Percentiles rank a stretch among this genome's conserved stretches.
Conservation (phyloP, 2,329 filamentous ascomycete genomes). For the Exophiala aquamarina region DNA sequence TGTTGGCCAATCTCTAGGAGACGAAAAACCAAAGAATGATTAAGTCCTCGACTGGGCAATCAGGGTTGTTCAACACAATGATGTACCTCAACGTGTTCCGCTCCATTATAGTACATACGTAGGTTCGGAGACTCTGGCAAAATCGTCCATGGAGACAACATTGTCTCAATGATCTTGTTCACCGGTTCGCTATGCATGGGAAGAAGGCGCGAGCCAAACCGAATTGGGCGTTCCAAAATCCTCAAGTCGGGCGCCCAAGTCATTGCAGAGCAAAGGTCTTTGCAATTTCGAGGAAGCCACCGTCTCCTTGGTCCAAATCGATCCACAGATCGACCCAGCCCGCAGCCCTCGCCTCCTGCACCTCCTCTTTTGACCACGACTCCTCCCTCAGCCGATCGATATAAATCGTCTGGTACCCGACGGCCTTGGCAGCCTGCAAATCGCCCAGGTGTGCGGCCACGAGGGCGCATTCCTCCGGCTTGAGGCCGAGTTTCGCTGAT, state of each 20-base stretch:
- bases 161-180: too few species aligned
- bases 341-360: conserved; percentile 53
- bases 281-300: conserved; percentile 55
- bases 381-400: conserved; percentile 70
- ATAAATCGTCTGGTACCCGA: conserved; percentile 70
- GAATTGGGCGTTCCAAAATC: too few species aligned
- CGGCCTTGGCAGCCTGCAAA: conserved; percentile 62
- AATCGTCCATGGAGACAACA: too few species aligned
- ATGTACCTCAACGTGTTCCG: too few species aligned
- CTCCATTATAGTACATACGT: too few species aligned
- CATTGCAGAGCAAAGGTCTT: conserved; percentile 42
- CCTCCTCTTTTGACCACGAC: conserved; percentile 53
- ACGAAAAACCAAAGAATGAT: too few species aligned
- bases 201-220: too few species aligned
- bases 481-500: conserved; percentile 56
- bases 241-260: neutral
- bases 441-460: conserved; percentile 75
- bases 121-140: too few species aligned
- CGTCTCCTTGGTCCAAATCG: conserved; percentile 48
- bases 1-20: too few species aligned
- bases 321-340: conserved; percentile 67
- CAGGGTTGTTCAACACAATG: too few species aligned
- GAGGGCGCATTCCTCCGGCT: conserved; percentile 67
- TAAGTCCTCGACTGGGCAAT: too few species aligned
- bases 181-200: too few species aligned